phyloP scores from a whole-genome alignment of 2,329 filamentous ascomycete genomes.

The Verticillium zaregamsianum region DNA sequence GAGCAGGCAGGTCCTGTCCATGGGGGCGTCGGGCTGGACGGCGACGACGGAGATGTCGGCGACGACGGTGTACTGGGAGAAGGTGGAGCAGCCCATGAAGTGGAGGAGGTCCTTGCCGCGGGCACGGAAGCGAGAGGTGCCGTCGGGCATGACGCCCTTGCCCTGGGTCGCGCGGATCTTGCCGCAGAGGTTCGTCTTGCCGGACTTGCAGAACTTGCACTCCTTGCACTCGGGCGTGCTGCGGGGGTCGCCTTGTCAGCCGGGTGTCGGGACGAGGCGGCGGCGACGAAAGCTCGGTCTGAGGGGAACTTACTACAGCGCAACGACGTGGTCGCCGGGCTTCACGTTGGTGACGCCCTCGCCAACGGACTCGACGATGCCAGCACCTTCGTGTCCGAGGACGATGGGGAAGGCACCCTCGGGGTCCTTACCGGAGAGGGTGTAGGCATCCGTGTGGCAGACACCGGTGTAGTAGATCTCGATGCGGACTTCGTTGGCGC shows the following conservation, averaged over 20 bases:
- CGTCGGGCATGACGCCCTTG: conserved; percentile 94
- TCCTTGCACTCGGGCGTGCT: conserved; percentile 96
- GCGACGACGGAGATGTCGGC: conserved; percentile 97
- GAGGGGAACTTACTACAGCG: conserved; percentile 65
- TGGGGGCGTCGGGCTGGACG: conserved; percentile 83
- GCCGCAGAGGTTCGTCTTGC: conserved; percentile 98
- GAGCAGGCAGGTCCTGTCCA: conserved; percentile 93
- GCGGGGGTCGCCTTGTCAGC: conserved; percentile 6
- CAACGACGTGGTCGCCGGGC: conserved; percentile 85
- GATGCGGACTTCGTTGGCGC: conserved; percentile 92
- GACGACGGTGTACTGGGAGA: conserved; percentile 98
- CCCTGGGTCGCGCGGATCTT: conserved; percentile 98
- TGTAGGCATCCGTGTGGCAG: conserved; percentile 93
- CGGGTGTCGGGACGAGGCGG: neutral
- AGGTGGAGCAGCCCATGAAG: conserved; percentile 99
- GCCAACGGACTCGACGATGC: conserved; percentile 88
- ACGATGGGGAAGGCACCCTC: conserved; percentile 91
- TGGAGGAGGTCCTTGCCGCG: conserved; percentile 94
- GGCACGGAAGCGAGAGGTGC: conserved; percentile 89
- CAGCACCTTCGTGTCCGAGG: conserved; percentile 86
- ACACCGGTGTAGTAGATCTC: conserved; percentile 97
- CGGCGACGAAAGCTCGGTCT: too few species aligned
- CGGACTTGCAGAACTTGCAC: conserved; percentile 99
- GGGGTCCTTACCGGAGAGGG: conserved; percentile 91
- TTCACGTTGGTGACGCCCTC: conserved; percentile 95